Evolutionary conservation across 164 flowering plant species (phyloP), one percentile per base, ranked within the genome.

Genomic region (Macadamia integrifolia): DNA sequence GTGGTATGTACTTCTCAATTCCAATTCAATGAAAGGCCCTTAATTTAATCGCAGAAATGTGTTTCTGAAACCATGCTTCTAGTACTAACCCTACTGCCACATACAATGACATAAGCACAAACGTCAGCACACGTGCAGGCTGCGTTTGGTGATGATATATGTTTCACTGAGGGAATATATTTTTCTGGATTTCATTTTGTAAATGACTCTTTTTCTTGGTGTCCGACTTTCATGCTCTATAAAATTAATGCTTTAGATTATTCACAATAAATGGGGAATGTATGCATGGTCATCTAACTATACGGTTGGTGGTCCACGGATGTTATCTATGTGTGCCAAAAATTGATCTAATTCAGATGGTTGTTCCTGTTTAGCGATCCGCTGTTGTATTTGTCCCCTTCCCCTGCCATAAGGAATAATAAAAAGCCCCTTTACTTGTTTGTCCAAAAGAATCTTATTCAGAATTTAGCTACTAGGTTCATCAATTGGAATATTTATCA

Each of bases 1-100:
- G 71, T 67, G 96, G 99, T 94, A 81, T 64, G 84, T 73, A 14
- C 23, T 62, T 62, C 31, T 65, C 44, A 10, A 44, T 52, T 14
- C 48, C 52, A 48, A 30, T 52, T 8, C 15, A 10, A 43, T 58
- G 7, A 50, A 12, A 28, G 1, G 44, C 23, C 42, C n/a, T 17
- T 60, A 63, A 48, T 13, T 31, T 13, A 11, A 13, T 44, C 55
- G 53, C 62, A 56, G 29, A 30, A 23, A 15, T 59, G 50, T 29
- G 29, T 0, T 44, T 12, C 17, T 44, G 56, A 44, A 67, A 58
- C 44, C 14, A 28, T 44, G 53, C 6, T 59, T 32, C 6, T 13
- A 7, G 15, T 46, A 46, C 31, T 50, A 55, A 6, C 14, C 9
- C 14, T 56, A 59, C 42, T 9, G 23, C 2, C 3, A 23, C 55